Evolutionary conservation across 2,329 filamentous ascomycete genomes (phyloP).

Genomic region (Pseudocercospora pini-densiflorae): DNA sequence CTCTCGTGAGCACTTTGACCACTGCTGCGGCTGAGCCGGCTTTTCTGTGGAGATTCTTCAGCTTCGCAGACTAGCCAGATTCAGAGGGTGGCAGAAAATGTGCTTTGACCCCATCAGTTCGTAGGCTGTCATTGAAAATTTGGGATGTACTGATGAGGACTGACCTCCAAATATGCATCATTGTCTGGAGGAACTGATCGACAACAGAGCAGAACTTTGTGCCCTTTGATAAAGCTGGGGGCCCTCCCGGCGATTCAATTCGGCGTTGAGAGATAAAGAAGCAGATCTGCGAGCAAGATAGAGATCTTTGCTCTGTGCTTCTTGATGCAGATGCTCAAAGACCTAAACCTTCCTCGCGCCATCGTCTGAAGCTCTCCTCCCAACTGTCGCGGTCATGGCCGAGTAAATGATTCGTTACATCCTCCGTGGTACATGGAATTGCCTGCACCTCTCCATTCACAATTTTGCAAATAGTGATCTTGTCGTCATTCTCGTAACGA

Average conservation of each 20-base stretch:
- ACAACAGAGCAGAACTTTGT: no score
- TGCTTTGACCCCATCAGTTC: neutral
- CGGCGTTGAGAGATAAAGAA: neutral
- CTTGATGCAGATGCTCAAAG: neutral
- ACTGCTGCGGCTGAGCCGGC: neutral
- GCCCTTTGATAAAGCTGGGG: neutral
- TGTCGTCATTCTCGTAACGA: neutral
- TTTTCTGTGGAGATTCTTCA: neutral
- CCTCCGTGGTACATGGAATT: conserved; percentile 3
- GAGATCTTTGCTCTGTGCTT: neutral
- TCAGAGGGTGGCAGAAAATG: neutral
- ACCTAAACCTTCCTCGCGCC: neutral
- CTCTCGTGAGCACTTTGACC: neutral
- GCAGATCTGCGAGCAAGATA: neutral
- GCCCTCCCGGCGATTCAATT: neutral
- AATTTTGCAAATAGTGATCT: conserved; percentile 6
- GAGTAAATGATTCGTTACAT: neutral
- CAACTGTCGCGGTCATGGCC: conserved; percentile 15
- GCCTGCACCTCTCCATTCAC: conserved; percentile 9
- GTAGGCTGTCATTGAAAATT: no score
- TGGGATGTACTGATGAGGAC: no score
- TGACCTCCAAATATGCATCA: no score
- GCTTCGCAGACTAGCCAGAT: neutral
- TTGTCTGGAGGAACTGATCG: no score
- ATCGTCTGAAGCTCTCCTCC: conserved; percentile 8